These are phyloP conservation scores for Boletus sp. DNA, from an alignment of 768 basidiomycete genomes.

Conservation along the genomic window DNA sequence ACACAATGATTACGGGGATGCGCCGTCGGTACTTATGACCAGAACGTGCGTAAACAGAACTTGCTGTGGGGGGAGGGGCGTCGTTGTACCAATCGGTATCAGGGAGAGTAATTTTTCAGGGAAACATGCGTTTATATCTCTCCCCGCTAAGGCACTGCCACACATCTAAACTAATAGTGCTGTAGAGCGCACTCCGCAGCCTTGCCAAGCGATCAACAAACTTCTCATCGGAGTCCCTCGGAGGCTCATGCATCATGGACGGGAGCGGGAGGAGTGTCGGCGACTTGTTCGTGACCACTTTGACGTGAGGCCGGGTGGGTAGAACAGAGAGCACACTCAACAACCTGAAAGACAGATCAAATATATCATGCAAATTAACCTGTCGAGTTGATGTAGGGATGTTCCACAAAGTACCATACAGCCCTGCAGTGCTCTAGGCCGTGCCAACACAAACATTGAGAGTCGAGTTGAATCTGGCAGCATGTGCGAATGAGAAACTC, in stretches of 20 bases:
- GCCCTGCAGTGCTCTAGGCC: not conserved
- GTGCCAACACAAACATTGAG: not conserved
- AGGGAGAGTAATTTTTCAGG: too few relatives aligned
- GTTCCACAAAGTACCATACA: not conserved
- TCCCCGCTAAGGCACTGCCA: not conserved
- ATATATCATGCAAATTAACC: not conserved
- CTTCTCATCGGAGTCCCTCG: not conserved
- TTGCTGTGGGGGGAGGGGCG: not conserved
- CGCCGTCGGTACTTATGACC: not conserved
- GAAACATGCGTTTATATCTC: too few relatives aligned
- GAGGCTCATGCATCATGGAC: not conserved
- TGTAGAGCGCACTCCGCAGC: not conserved
- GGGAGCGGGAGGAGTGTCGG: not conserved
- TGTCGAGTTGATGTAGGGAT: not conserved
- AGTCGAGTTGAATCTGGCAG: not conserved
- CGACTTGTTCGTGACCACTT: not conserved
- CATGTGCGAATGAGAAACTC: slow-evolving; percentile 1
- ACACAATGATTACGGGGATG: not conserved
- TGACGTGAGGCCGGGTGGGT: not conserved
- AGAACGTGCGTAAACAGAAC: not conserved
- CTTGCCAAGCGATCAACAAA: not conserved
- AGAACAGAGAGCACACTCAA: not conserved
- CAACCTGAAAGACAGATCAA: not conserved
- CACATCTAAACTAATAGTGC: not conserved
- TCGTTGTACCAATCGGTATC: not conserved